These are phyloP conservation scores for Alternaria sp. DNA, from an alignment of 2,329 filamentous ascomycete genomes.

Conservation along the genomic window DNA sequence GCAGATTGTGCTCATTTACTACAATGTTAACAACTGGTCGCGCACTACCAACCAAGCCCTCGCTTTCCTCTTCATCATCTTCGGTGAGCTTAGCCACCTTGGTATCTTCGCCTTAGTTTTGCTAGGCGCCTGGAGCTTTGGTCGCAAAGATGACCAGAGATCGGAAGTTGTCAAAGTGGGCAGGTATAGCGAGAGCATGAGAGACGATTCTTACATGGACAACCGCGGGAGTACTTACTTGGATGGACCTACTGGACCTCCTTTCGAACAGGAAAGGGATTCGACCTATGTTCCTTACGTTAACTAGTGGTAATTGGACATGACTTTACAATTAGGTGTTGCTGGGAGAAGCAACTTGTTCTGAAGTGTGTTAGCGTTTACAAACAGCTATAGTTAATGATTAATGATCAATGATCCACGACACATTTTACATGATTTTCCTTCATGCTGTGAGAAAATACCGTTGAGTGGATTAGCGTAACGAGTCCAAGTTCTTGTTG, in stretches of 20 bases:
- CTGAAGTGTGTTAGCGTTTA: not conserved
- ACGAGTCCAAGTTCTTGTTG: no score
- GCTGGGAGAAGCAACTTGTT: not conserved
- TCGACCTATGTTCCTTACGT: not conserved
- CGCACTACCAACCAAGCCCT: conserved; percentile 30
- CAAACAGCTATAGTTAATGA: not conserved
- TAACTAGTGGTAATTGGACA: not conserved
- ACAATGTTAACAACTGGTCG: conserved; percentile 24
- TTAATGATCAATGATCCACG: not conserved
- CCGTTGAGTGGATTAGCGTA: no score
- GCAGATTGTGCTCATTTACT: conserved; percentile 27
- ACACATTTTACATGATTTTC: no score
- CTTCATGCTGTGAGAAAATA: no score
- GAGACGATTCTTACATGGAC: not conserved
- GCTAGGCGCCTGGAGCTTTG: conserved; percentile 26
- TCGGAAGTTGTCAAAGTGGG: conserved; percentile 11
- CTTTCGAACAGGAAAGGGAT: not conserved
- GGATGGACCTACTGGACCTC: not conserved
- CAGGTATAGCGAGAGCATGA: conserved; percentile 16
- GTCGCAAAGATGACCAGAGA: conserved; percentile 16
- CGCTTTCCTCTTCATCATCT: conserved; percentile 35
- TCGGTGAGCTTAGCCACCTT: conserved; percentile 26
- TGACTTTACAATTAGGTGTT: not conserved
- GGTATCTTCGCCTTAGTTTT: conserved; percentile 24
- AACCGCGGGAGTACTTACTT: not conserved